phyloP scores from a whole-genome alignment of 805 yeast genomes.

The Wilhelminamyces savonicus region DNA sequence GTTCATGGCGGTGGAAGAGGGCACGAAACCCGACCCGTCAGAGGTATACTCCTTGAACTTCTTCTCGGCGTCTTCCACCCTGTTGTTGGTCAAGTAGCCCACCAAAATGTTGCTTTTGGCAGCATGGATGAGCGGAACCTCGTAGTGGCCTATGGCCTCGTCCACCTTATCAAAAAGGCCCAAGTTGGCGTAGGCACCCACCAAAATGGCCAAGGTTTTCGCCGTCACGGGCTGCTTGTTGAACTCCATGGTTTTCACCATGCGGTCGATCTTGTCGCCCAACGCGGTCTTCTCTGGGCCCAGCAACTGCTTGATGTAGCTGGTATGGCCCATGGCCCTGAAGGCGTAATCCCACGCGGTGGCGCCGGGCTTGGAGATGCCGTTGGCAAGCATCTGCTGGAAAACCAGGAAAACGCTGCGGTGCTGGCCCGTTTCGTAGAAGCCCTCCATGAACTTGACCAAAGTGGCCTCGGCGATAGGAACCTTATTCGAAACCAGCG shows the following conservation, averaged over 20 bases:
- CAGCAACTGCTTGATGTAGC: constrained; percentile 20
- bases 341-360: constrained; percentile 56
- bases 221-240: constrained; percentile 35
- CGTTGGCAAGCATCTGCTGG: constrained; percentile 38
- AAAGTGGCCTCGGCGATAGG: constrained; percentile 37
- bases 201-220: constrained; percentile 41
- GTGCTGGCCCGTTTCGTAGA: constrained; percentile 27
- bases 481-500: constrained; percentile 16
- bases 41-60: constrained; percentile 31
- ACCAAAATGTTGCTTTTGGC: constrained; percentile 40
- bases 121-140: constrained; percentile 26
- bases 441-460: constrained; percentile 41
- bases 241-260: constrained; percentile 22
- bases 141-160: constrained; percentile 26
- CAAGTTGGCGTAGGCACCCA: constrained; percentile 36
- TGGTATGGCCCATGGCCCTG: constrained; percentile 38
- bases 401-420: constrained; percentile 41
- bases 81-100: constrained; percentile 36
- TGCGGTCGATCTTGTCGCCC: constrained; percentile 17
- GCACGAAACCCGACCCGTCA: constrained; percentile 27
- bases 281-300: constrained; percentile 17
- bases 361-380: constrained; percentile 34
- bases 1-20: constrained; percentile 49
- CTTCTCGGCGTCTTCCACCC: constrained; percentile 39
- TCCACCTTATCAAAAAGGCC: constrained; percentile 37